Evolutionary conservation across 495 filamentous ascomycete genomes (phyloP).

Genomic region (Penicillium cataractarum): DNA sequence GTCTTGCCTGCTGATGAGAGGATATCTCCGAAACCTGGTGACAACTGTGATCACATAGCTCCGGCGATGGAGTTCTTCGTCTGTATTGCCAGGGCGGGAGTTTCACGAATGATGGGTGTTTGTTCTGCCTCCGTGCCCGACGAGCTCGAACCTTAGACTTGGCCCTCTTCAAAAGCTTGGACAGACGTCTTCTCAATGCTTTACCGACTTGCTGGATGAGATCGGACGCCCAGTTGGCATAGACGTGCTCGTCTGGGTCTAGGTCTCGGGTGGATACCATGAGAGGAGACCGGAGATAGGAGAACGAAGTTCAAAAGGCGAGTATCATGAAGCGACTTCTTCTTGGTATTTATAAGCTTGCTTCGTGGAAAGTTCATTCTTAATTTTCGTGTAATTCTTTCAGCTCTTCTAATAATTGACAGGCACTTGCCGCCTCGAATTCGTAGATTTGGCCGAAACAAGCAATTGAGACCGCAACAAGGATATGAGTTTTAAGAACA

Average conservation of each 20-base stretch:
- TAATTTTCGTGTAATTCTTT: neutral
- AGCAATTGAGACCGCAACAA: neutral
- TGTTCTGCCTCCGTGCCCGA: neutral
- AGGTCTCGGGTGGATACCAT: neutral
- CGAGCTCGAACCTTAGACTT: neutral
- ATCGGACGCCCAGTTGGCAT: neutral
- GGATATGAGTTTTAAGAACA: neutral
- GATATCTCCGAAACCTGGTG: neutral
- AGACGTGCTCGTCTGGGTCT: neutral
- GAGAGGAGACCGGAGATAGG: neutral
- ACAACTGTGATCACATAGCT: neutral
- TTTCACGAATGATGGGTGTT: neutral
- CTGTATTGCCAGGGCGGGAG: neutral
- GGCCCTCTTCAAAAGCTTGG: neutral
- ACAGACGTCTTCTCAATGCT: neutral
- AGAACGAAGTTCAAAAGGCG: neutral
- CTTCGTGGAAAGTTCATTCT: neutral
- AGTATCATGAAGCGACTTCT: neutral
- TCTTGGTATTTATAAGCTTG: neutral
- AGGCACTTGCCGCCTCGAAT: neutral
- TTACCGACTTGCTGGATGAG: conserved; percentile 1
- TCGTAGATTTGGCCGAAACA: neutral
- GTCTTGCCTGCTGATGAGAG: neutral
- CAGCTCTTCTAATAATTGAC: neutral
- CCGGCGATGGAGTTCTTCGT: neutral